Evolutionary conservation across 1,284 basidiomycete species (phyloP).

Genomic region (Fomitopsis schrenkii): DNA sequence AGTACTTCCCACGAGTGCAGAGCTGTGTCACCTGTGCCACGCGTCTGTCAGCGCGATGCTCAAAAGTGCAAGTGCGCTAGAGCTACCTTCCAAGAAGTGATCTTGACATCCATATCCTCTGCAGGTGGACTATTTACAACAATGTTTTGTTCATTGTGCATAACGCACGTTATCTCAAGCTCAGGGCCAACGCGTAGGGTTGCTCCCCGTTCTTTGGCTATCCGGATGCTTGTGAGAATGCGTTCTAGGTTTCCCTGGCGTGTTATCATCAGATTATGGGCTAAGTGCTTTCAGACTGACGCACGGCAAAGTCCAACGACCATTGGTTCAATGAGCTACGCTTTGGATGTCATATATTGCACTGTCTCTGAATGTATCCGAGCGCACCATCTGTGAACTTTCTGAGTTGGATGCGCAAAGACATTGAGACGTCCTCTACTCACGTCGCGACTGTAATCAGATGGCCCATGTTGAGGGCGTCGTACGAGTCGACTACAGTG

Average conservation of each 20-base stretch:
- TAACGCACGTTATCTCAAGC: conserved; percentile 89
- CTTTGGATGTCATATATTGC: neutral
- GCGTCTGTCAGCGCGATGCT: neutral
- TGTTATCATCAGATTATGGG: neutral
- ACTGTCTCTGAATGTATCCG: neutral
- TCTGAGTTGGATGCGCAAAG: conserved; percentile 2
- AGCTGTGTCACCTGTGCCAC: conserved; percentile 75
- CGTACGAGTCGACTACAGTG: too few relatives aligned
- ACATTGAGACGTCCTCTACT: conserved; percentile 8
- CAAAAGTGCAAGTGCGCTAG: neutral
- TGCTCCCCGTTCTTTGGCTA: conserved; percentile 88
- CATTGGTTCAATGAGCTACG: conserved; percentile 91
- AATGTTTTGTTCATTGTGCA: neutral
- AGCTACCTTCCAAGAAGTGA: conserved; percentile 82
- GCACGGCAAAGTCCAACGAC: conserved; percentile 90
- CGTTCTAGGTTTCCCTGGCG: conserved; percentile 85
- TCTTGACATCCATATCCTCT: conserved; percentile 95
- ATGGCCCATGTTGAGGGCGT: conserved; percentile 60
- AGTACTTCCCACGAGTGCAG: conserved; percentile 97
- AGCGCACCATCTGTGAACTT: conserved; percentile 38
- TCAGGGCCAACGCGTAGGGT: conserved; percentile 96
- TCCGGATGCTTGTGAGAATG: conserved; percentile 84
- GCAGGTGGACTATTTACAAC: conserved; percentile 1
- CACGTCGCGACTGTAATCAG: conserved; percentile 66
- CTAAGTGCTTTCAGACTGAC: neutral